phyloP scores from a whole-genome alignment of 164 flowering plant species.

The Stephania japonica region DNA sequence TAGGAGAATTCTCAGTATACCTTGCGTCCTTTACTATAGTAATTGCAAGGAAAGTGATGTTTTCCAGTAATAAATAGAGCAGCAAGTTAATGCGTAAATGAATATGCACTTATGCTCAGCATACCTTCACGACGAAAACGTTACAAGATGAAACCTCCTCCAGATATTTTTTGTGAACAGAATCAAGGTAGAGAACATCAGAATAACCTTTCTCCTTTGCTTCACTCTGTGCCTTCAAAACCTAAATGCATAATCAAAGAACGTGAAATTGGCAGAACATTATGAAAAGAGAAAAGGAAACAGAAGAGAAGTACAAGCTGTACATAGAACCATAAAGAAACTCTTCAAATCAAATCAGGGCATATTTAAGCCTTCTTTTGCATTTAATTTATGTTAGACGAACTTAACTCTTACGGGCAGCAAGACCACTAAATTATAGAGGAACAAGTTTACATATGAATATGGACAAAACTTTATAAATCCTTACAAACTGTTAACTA shows the following conservation, averaged over 20 bases:
- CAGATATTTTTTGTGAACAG: constrained; percentile 62
- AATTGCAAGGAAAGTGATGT: too few relatives aligned
- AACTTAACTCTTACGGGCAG: neutral
- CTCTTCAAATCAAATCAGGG: neutral
- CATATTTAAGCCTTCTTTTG: neutral
- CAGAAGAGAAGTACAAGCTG: neutral
- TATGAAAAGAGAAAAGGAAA: neutral
- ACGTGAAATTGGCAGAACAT: neutral
- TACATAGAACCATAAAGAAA: neutral
- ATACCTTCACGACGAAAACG: constrained; percentile 84
- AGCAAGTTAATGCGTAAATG: neutral
- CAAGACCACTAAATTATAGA: neutral
- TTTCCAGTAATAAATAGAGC: neutral
- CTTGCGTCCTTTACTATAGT: too few relatives aligned
- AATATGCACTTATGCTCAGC: neutral
- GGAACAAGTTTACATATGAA: neutral
- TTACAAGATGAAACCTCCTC: constrained; percentile 95
- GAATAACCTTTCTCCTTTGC: constrained; percentile 83
- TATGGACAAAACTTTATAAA: neutral
- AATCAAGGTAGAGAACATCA: constrained; percentile 85
- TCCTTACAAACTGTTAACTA: neutral
- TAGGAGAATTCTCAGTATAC: too few relatives aligned
- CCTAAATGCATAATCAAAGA: constrained; percentile 32
- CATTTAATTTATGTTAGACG: neutral
- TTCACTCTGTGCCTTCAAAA: constrained; percentile 66